Evolutionary conservation across 352 stramenopile genomes (phyloP), one percentile per base, ranked within the genome.

Genomic region (Peronospora farinosa): DNA sequence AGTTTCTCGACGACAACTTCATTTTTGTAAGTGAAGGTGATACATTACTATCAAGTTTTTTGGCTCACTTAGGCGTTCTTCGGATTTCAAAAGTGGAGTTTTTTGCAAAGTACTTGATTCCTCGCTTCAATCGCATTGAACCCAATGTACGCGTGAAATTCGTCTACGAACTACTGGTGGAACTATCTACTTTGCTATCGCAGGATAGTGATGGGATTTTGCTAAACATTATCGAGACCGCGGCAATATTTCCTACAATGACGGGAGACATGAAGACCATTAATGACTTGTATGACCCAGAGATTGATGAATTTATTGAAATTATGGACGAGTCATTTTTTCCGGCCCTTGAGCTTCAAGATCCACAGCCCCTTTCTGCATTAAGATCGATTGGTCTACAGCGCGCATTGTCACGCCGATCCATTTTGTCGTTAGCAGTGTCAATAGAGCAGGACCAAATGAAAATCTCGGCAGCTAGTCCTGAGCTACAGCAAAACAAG

Each of bases 321-420:
- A 77, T 88, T 17, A 86, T 88, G 70, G 69, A 86, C 27, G 74
- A 66, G 3, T 69, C 73, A 0, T 86, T 86, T 53, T 88, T 86
- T 43, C 78, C 78, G 15, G 74, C 73, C 12, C 17, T 67, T 16
- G 69, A 84, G 23, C 54, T 88, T 10, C 78, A 86, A 57, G 71
- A 78, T 37, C 51, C 63, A 7, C 72, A 73, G 40, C 68, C 69
- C 23, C 54, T 88, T 15, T 67, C 72, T 15, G 63, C 67, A 1
- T 52, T 88, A n/a, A 67, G 78, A 31, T 78, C 74, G 7, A 61
- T 88, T 19, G 78, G 78, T 12, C 51, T 88, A n/a, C 78, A 88
- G 49, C 72, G 74, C 49, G 55, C 63, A n/a, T 60, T 88, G 9
- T 82, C 78, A 15, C 65, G 78, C 19, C 61, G 69, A 36, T 85